Evolutionary conservation across 176 grass and related monocot species (phyloP).

Genomic region (Oryza nivara): DNA sequence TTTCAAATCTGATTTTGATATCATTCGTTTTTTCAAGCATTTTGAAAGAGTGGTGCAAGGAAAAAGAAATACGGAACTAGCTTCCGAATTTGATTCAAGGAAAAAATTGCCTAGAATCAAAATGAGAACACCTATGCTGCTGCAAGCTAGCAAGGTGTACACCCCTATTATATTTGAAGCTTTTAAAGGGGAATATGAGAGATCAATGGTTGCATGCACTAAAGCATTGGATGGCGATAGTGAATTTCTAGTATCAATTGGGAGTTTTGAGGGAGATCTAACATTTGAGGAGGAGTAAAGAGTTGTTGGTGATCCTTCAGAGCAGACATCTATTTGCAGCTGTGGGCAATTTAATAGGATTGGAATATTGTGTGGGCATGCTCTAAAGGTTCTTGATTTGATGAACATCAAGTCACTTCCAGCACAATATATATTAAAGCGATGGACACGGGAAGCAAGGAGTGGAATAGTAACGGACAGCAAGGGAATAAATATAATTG

Average conservation of each 20-base stretch:
- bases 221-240: no score
- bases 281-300: not conserved
- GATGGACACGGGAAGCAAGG: not conserved
- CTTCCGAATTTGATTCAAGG: no score
- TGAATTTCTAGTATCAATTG: not conserved
- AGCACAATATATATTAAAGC: not conserved
- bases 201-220: slow-evolving; percentile 5
- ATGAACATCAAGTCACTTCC: no score
- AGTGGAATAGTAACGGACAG: not conserved
- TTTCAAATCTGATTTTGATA: no score
- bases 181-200: slow-evolving; percentile 51
- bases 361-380: not conserved
- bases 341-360: not conserved
- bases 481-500: no score
- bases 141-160: no score
- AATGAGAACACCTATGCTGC: no score
- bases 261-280: not conserved
- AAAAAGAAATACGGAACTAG: no score
- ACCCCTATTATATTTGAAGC: not conserved
- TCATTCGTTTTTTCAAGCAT: no score
- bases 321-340: not conserved
- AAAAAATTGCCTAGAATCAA: no score
- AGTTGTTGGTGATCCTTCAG: not conserved
- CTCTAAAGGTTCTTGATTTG: no score
- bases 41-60: no score